Conservation (phyloP, 1,139 yeast genomes). For the Pichiaceae sp. region DNA sequence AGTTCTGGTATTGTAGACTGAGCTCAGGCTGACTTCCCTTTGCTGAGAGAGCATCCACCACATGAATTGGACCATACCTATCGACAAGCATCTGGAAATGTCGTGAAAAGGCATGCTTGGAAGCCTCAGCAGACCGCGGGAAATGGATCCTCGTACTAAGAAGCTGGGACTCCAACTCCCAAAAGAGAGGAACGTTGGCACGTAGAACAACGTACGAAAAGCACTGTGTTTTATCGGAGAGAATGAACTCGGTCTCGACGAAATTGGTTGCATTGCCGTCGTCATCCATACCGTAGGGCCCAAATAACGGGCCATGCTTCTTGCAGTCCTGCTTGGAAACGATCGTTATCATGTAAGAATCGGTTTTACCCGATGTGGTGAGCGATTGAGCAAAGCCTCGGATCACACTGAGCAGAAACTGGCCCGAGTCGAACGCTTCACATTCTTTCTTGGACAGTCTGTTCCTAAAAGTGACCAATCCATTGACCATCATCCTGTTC, state of each 20-base stretch:
- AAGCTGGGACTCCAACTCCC: constrained; percentile 47
- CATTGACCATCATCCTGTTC: constrained; percentile 54
- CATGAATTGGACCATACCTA: constrained; percentile 59
- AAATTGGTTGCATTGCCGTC: constrained; percentile 61
- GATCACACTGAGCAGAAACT: constrained; percentile 49
- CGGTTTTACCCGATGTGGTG: constrained; percentile 28
- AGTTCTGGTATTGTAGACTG: constrained; percentile 26
- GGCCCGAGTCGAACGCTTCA: constrained; percentile 42
- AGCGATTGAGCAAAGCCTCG: constrained; percentile 63
- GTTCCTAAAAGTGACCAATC: constrained; percentile 51
- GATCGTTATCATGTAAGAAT: constrained; percentile 31
- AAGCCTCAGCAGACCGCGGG: constrained; percentile 53
- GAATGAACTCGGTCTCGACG: constrained; percentile 57
- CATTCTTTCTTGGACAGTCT: constrained; percentile 45
- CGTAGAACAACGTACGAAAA: constrained; percentile 52
- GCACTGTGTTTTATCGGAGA: constrained; percentile 43
- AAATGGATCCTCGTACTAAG: constrained; percentile 44
- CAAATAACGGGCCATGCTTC: constrained; percentile 53
- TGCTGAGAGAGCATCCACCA: constrained; percentile 40
- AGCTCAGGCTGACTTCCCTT: constrained; percentile 31
- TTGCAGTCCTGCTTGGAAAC: constrained; percentile 61
- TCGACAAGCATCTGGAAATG: constrained; percentile 51
- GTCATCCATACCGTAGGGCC: constrained; percentile 65
- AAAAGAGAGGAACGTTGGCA: constrained; percentile 66
- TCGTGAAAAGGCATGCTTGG: constrained; percentile 54